Evolutionary conservation across 1,139 yeast genomes (phyloP), one percentile per base, ranked within the genome.

Genomic region (Suhomyces chickasaworum): DNA sequence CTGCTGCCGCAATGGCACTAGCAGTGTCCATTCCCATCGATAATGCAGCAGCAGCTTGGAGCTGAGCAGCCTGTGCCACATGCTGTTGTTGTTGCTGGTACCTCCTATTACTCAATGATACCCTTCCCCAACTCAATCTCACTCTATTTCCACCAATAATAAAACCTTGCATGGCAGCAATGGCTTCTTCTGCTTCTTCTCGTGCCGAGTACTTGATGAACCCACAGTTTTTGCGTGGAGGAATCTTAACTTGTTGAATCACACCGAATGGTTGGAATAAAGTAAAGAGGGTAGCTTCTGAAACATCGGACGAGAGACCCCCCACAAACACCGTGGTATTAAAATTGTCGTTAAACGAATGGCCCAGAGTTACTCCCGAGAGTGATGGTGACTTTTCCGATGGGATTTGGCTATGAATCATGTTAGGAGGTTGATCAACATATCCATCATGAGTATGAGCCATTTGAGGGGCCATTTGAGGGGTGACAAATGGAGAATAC

Each of bases 291-390:
- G 90, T 88, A 42, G 83, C 86, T 60, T 89, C 97, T 13, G 82
- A 75, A 22, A 89, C 90, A 43, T 84, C 83, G 17, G 84, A 74
- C 7, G 93, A 83, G 40, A 90, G 69, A 0, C 97, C 97, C 21
- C 97, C 97, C 18, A 90, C 93, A 64, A 90, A 90, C n/a, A 90
- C 96, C 0, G 97, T 90, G 10, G 97, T 89, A 63, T 89, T 90
- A 60, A 79, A 83, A 16, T 91, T 90, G 59, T 89, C 96, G 35
- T 85, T 75, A 60, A 71, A 85, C 27, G 65, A 64, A 30, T 47
- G 52, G 8, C 46, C 47, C 13, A 43, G 49, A 16, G 41, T 33
- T 7, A 36, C 27, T 10, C 38, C 44, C 10, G 41, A 43, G 3
- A 23, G 39, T n/a, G 42, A 36, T 3, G 50, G 48, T 2, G 47